These are phyloP conservation scores for Blastobotrys peoriensis DNA, from an alignment of 805 yeast genomes.

Conservation along the genomic window DNA sequence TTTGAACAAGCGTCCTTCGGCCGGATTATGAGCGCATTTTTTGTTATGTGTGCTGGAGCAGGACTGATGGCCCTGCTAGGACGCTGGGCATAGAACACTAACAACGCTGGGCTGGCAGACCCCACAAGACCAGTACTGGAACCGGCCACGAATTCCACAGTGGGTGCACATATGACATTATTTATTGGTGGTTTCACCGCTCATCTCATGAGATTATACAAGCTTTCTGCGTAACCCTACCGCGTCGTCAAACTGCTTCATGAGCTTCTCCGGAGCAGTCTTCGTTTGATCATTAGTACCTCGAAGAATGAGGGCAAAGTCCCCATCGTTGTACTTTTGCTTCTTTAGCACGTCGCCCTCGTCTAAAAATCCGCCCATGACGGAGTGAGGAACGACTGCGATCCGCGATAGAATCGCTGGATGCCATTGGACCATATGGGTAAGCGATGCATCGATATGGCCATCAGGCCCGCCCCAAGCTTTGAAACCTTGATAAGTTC, in stretches of 20 bases:
- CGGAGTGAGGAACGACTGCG: slow-evolving; percentile 61
- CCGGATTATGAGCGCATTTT: slow-evolving; percentile 18
- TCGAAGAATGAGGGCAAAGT: slow-evolving; percentile 22
- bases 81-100: slow-evolving; percentile 50
- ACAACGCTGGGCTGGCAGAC: too few species aligned
- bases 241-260: background rate
- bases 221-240: background rate
- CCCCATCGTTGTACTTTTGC: slow-evolving; percentile 23
- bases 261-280: background rate
- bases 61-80: slow-evolving; percentile 60
- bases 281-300: slow-evolving; percentile 8
- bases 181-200: too few species aligned
- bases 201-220: too few species aligned
- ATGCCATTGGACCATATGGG: slow-evolving; percentile 93
- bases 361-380: slow-evolving; percentile 36
- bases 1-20: slow-evolving; percentile 17
- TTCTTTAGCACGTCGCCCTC: slow-evolving; percentile 24
- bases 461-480: slow-evolving; percentile 34
- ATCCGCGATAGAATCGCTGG: slow-evolving; percentile 70
- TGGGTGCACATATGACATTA: too few species aligned
- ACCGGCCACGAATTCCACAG: too few species aligned
- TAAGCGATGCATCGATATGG: slow-evolving; percentile 50
- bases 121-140: too few species aligned
- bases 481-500: slow-evolving; percentile 57
- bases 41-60: slow-evolving; percentile 44